A percentile compares a stretch with the other conserved stretches of the same genome.
Evolutionary conservation across 306 rosid genomes (phyloP).

Genomic region (Prunus mira): DNA sequence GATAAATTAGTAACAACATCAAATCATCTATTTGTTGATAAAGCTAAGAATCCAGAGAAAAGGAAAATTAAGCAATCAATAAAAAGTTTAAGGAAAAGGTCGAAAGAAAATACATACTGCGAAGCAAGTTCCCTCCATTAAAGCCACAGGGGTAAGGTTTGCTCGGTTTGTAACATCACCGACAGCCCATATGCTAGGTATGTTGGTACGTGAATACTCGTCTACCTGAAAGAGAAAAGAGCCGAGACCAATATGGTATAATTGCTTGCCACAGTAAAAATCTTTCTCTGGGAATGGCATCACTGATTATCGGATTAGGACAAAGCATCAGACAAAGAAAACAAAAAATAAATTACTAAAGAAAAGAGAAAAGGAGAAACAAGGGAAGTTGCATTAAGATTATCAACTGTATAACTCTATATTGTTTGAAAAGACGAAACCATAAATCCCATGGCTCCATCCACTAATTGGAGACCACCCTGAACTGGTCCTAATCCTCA

Average conservation of each 20-base stretch:
- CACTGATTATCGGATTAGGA: not conserved
- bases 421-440: not conserved
- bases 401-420: not conserved
- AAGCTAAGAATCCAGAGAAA: not conserved
- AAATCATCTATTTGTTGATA: not conserved
- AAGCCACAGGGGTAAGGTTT: constrained; percentile 95
- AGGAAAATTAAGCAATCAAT: not conserved
- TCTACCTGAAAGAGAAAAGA: constrained; percentile 55
- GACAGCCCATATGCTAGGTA: constrained; percentile 91
- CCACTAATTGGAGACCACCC: not conserved
- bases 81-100: constrained; percentile 1
- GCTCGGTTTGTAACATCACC: constrained; percentile 91
- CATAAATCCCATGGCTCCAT: not conserved
- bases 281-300: not conserved
- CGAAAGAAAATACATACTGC: constrained; percentile 55
- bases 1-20: constrained; percentile 10
- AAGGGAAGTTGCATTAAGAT: not conserved
- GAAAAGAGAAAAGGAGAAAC: not conserved
- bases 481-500: not conserved
- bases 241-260: not conserved
- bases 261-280: not conserved
- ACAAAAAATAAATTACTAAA: not conserved
- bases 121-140: constrained; percentile 82
- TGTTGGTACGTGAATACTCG: constrained; percentile 67
- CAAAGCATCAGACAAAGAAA: not conserved